Percentiles rank a stretch among this genome's conserved stretches.
Evolutionary conservation across 2,329 filamentous ascomycete genomes (phyloP).

Genomic region (Diplodia mutila): DNA sequence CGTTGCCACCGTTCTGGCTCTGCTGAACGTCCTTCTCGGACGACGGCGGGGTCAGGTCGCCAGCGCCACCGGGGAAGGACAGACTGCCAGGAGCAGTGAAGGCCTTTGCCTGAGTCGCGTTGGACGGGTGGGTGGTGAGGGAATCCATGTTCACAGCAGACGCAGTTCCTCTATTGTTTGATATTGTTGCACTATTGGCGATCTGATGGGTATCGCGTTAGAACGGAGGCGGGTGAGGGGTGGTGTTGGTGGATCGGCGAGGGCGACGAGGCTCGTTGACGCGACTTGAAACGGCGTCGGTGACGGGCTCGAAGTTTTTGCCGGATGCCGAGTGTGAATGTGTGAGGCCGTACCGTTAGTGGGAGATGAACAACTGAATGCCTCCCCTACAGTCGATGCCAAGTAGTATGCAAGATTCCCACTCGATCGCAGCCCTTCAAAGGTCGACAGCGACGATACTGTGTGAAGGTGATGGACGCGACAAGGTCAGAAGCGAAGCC

Average conservation of each 20-base stretch:
- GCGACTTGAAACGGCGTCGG: conserved; percentile 12
- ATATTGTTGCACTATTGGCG: conserved; percentile 2
- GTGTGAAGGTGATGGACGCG: conserved; percentile 19
- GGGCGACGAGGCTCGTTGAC: not conserved
- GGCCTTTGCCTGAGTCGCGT: conserved; percentile 89
- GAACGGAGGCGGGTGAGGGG: not conserved
- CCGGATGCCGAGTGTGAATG: conserved; percentile 25
- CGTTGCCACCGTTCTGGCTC: conserved; percentile 54
- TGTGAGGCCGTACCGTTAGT: conserved; percentile 57
- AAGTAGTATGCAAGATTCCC: conserved; percentile 30
- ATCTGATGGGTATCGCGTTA: conserved; percentile 18
- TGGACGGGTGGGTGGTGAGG: conserved; percentile 89
- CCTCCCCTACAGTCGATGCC: conserved; percentile 74
- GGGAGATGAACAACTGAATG: conserved; percentile 99
- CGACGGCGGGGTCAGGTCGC: conserved; percentile 77
- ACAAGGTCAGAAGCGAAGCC: conserved; percentile 46
- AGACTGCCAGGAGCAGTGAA: conserved; percentile 88
- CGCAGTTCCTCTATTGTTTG: not conserved
- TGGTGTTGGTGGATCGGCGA: conserved; percentile 14
- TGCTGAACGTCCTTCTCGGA: conserved; percentile 68
- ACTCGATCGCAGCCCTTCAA: conserved; percentile 30
- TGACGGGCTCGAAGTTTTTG: conserved; percentile 15
- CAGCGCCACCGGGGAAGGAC: conserved; percentile 80
- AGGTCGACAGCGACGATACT: conserved; percentile 33
- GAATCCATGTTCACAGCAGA: conserved; percentile 70